Evolutionary conservation across 495 filamentous ascomycete species (phyloP).

Genomic region (Aspergillus nanangensis): DNA sequence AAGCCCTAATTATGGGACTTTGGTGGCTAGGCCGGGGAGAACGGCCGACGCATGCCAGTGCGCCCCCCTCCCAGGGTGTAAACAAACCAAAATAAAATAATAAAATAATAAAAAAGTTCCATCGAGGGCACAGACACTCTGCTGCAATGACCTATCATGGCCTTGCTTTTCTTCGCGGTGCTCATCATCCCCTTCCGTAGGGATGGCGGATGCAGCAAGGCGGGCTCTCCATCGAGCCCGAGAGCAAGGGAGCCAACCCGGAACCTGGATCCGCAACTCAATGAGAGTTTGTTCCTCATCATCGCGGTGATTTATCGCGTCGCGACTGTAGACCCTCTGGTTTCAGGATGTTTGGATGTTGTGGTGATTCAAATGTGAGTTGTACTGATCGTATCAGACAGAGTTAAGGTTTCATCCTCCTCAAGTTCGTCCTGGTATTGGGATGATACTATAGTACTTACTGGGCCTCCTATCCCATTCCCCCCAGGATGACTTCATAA

Average conservation of each 20-base stretch:
- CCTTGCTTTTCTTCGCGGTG: slow-evolving; percentile 21
- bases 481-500: no score
- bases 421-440: no score
- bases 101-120: no score
- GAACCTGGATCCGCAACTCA: slow-evolving; percentile 15
- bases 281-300: no score
- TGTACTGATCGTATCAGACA: no score
- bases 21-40: slow-evolving; percentile 26
- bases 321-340: neutral
- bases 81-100: no score
- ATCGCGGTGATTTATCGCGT: neutral
- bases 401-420: neutral
- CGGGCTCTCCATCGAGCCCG: slow-evolving; percentile 21
- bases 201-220: slow-evolving; percentile 47
- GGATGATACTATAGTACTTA: no score
- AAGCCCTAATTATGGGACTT: neutral
- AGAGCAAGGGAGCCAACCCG: slow-evolving; percentile 34
- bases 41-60: slow-evolving; percentile 39
- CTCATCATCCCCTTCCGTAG: slow-evolving; percentile 39
- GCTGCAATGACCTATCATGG: slow-evolving; percentile 32
- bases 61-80: slow-evolving; percentile 29
- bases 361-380: neutral
- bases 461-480: no score
- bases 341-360: neutral
- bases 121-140: slow-evolving; percentile 29